These are phyloP conservation scores for Aegle marmelos DNA, from an alignment of 345 rosid genomes.

Conservation along the genomic window DNA sequence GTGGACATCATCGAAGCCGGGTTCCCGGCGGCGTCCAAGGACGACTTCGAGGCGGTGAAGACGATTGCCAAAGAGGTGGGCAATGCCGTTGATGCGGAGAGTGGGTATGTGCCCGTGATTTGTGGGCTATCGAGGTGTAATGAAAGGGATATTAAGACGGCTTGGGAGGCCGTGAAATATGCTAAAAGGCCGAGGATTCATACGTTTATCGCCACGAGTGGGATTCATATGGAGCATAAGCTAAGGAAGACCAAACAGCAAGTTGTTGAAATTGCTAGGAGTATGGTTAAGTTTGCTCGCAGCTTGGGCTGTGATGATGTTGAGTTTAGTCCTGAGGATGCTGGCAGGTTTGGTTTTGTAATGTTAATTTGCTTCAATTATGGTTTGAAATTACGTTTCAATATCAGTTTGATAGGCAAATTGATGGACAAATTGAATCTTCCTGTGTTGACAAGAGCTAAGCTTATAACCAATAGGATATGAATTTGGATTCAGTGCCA, in stretches of 20 bases:
- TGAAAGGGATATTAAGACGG: constrained; percentile 64
- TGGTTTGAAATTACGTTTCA: background rate
- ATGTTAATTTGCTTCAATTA: background rate
- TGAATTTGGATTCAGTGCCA: too few relatives aligned
- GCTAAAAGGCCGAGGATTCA: constrained; percentile 87
- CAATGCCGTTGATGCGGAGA: constrained; percentile 49
- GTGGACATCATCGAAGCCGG: constrained; percentile 96
- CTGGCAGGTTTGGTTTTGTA: constrained; percentile 55
- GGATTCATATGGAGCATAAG: constrained; percentile 78
- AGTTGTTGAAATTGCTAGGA: constrained; percentile 73
- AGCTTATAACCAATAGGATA: background rate
- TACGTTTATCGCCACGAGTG: constrained; percentile 84
- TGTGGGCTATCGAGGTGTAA: constrained; percentile 92
- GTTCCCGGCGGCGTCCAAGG: constrained; percentile 87
- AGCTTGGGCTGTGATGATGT: constrained; percentile 90
- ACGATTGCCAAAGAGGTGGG: constrained; percentile 74
- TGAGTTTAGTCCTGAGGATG: constrained; percentile 96
- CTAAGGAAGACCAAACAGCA: constrained; percentile 67
- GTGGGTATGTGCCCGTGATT: constrained; percentile 83
- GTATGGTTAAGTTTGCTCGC: constrained; percentile 68
- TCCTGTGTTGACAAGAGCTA: background rate
- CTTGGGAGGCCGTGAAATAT: constrained; percentile 88
- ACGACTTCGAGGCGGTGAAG: constrained; percentile 85
- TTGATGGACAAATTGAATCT: background rate
- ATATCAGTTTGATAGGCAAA: background rate